Evolutionary conservation across 2,329 filamentous ascomycete species (phyloP).

Genomic region (Pestalotiopsis sp.): DNA sequence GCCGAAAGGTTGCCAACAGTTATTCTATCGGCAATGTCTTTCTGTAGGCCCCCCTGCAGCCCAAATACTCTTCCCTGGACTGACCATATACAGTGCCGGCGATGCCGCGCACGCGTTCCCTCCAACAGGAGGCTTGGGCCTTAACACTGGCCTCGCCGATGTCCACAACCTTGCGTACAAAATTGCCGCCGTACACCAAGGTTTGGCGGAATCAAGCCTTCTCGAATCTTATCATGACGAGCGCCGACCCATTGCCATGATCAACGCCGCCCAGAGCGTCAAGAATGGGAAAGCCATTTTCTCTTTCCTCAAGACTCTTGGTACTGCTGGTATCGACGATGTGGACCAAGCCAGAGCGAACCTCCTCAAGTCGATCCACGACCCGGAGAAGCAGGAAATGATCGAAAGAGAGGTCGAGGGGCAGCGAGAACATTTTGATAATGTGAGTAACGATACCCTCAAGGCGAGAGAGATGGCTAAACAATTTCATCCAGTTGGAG

Average conservation of each 20-base stretch:
- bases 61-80: not conserved
- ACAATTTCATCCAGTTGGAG: conserved; percentile 27
- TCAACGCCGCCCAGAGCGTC: conserved; percentile 44
- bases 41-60: conserved; percentile 28
- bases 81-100: conserved; percentile 19
- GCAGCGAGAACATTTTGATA: conserved; percentile 45
- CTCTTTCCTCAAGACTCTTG: conserved; percentile 39
- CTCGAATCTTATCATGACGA: conserved; percentile 41
- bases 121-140: conserved; percentile 34
- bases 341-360: conserved; percentile 32
- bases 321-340: conserved; percentile 34
- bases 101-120: conserved; percentile 38
- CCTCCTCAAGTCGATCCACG: conserved; percentile 31
- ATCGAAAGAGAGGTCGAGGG: conserved; percentile 37
- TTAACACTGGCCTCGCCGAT: conserved; percentile 36
- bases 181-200: conserved; percentile 38
- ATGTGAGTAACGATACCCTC: conserved; percentile 22
- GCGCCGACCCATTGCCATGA: conserved; percentile 39
- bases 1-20: conserved; percentile 41
- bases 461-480: not conserved
- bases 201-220: conserved; percentile 29
- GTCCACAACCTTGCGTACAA: conserved; percentile 39
- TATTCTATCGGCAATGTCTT: conserved; percentile 40
- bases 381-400: conserved; percentile 30
- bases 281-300: conserved; percentile 48